Evolutionary conservation across 1,284 basidiomycete genomes (phyloP).

Genomic region (Trichosporon sp.): DNA sequence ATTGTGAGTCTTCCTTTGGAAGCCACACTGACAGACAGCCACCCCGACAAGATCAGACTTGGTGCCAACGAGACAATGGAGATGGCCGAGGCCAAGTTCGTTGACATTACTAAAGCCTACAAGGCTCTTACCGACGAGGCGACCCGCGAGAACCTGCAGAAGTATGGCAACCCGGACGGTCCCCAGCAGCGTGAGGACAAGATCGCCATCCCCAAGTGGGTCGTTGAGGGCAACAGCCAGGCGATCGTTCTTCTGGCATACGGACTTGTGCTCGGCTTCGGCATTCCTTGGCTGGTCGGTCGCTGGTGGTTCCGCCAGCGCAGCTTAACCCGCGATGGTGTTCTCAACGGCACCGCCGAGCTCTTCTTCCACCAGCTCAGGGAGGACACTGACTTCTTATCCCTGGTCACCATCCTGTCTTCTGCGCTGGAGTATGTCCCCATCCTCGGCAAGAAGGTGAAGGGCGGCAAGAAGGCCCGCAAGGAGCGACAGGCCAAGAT

Average conservation of each 20-base stretch:
- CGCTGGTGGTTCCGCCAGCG: conserved; percentile 97
- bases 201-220: conserved; percentile 91
- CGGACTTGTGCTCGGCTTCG: conserved; percentile 77
- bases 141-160: conserved; percentile 83
- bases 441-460: conserved; percentile 30
- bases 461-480: conserved; percentile 44
- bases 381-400: conserved; percentile 70
- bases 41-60: conserved; percentile 92
- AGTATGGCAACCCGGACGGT: conserved; percentile 94
- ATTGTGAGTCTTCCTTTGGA: conserved; percentile 57
- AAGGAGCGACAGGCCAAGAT: conserved; percentile 51
- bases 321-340: conserved; percentile 85
- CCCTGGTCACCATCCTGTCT: conserved; percentile 69
- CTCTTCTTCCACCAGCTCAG: conserved; percentile 80
- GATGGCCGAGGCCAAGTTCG: conserved; percentile 80
- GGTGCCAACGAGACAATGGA: conserved; percentile 80
- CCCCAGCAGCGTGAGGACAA: conserved; percentile 92
- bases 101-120: conserved; percentile 95
- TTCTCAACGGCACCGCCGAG: conserved; percentile 76
- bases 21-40: conserved; percentile 53
- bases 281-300: conserved; percentile 81
- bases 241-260: conserved; percentile 86
- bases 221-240: conserved; percentile 86
- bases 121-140: conserved; percentile 94
- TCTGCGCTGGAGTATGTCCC: conserved; percentile 62